Base-by-base conservation (phyloP, 768 basidiomycete genomes). In the Boletus sensibilis region DNA sequence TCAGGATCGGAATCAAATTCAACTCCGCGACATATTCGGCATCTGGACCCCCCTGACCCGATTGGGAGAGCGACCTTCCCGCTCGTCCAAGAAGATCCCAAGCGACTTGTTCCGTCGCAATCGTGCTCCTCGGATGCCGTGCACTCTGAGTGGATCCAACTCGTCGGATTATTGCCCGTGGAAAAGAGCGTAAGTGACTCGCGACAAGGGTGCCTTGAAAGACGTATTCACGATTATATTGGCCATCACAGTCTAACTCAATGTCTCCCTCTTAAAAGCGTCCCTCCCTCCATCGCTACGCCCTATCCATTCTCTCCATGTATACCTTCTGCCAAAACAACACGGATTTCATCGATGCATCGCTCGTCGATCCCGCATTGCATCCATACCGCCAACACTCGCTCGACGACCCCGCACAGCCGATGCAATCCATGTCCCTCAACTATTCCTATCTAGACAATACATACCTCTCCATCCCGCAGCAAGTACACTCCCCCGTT, bases 61-160 rank as follows among this genome's bases (percentile, higher is more conserved):
- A 62, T 65, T 2, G 2, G 35, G 62, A 8, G 4, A 33, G 7
- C 0, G 12, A 11, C 29, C 11, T 53, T 35, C 51, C 42, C 29
- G 38, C 5, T 34, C 31, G 14, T 58, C 33, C 20, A 21, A 43
- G 50, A 47, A 31, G 50, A 57, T 52, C 38, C 27, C 43, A 10
- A 5, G 23, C 23, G 16, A 47, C 37, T 43, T 59, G 1, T 14
- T 13, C 43, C 27, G 23, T 44, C 25, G 10, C 16, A 12, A 44
- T 44, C 25, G 33, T 35, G 25, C 48, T 68, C 68, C 67, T 70
- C 67, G 67, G 67, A 68, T 58, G 49, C 62, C 66, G 59, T 59
- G 47, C 57, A 4, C 8, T 21, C 29, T 5, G 29, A 45, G 55
- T 35, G 51, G 31, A 52, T 49, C 39, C 45, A n/a, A 6, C 21